Evolutionary conservation across 495 filamentous ascomycete species (phyloP).

Genomic region (Hypomontagnella monticulosa): DNA sequence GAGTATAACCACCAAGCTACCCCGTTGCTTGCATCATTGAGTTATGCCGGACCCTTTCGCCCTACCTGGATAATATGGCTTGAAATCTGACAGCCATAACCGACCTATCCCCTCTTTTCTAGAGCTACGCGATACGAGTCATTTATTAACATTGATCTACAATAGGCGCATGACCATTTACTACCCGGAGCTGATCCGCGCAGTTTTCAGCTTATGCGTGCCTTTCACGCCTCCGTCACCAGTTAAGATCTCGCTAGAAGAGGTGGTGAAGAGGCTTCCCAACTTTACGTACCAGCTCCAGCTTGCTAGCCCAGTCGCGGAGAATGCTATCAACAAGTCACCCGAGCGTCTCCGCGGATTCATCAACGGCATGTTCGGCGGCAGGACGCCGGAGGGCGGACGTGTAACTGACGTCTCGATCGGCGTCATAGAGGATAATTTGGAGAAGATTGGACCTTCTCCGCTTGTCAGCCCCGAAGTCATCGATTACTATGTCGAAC

Average conservation of each 20-base stretch:
- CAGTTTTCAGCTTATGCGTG: constrained; percentile 82
- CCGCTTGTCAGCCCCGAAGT: constrained; percentile 72
- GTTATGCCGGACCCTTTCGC: neutral
- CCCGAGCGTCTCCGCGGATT: constrained; percentile 68
- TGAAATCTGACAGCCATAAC: neutral
- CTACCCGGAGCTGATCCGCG: constrained; percentile 74
- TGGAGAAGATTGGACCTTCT: constrained; percentile 62
- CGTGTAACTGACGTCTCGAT: constrained; percentile 60
- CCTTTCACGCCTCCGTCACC: constrained; percentile 68
- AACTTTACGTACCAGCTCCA: constrained; percentile 87
- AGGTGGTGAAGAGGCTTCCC: constrained; percentile 68
- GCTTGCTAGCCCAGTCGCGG: constrained; percentile 71
- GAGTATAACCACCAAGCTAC: constrained; percentile 1
- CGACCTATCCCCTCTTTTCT: constrained; percentile 46
- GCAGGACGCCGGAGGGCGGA: constrained; percentile 62
- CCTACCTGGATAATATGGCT: neutral
- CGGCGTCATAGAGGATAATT: constrained; percentile 62
- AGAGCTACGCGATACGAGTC: neutral
- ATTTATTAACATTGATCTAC: constrained; percentile 2
- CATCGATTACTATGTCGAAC: constrained; percentile 76
- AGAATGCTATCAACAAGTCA: constrained; percentile 65
- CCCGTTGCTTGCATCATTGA: neutral
- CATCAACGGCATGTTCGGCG: constrained; percentile 75
- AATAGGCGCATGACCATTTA: constrained; percentile 69
- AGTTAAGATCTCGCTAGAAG: constrained; percentile 60